Base-by-base conservation (phyloP, 1,284 basidiomycete species). In the Coriolopsis trogii region DNA sequence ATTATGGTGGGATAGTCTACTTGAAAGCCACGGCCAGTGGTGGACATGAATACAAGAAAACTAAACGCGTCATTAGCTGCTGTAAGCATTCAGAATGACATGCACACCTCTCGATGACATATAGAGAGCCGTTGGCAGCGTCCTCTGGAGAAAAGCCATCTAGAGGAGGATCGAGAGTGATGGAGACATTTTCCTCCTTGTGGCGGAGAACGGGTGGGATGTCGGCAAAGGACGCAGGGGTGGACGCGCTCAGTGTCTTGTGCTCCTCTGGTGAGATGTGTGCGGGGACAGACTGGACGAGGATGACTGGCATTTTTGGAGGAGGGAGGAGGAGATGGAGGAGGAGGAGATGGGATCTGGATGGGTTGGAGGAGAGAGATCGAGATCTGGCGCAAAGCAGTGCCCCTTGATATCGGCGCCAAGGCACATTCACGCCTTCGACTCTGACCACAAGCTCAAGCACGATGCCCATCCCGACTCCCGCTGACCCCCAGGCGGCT, bases 1-100 rank as follows among this genome's bases (percentile, higher is more conserved):
- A 91, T 95, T 61, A 97, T 89, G 5, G 84, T 75, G 15, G 90
- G 92, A 68, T 93, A 96, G 51, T 85, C 76, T 64, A 96, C 80
- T 60, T 88, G 81, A 67, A 95, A 88, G 15, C 91, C 93, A 33
- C 75, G 74, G 21, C 84, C 83, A 0, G 81, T 75, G 4, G 76
- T 62, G 6, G 89, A 87, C 67, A 91, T 79, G 78, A 93, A 95
- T 0, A 84, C 82, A 26, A 96, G 80, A 5, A 80, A 82, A 59
- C 91, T 95, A 26, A 10, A 16, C 46, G 34, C 12, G 25, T 29
- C 15, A 24, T n/a, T 24, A 26, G 34, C 16, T 42, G 12, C 24
- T 44, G 29, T 6, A n/a, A 43, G 49, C 20, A 12, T 6, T 7
- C 41, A 43, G 9, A 37, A 13, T 12, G 29, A 45, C 30, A 34